phyloP scores from a whole-genome alignment of 2,329 filamentous ascomycete genomes.

The Ilyonectria destructans region DNA sequence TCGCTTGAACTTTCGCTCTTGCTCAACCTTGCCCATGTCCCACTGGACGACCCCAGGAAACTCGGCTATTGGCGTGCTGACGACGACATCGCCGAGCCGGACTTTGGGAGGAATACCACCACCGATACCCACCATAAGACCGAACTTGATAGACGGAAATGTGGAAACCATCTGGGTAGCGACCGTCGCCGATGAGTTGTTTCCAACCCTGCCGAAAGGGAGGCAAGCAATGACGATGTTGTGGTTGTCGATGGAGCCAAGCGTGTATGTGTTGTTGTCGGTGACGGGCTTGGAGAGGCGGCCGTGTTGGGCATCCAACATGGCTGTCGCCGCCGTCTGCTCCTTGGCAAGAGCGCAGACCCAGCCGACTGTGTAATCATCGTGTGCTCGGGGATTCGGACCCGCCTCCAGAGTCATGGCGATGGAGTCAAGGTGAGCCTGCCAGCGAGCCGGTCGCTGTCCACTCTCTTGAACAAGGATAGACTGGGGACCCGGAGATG shows the following conservation, averaged over 20 bases:
- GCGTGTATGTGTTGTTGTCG: slow-evolving; percentile 22
- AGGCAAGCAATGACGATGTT: neutral
- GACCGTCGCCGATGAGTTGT: neutral
- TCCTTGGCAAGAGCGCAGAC: slow-evolving; percentile 31
- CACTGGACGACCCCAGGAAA: neutral
- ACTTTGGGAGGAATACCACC: neutral
- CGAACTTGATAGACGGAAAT: neutral
- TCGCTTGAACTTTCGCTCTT: slow-evolving; percentile 5
- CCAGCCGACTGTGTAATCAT: slow-evolving; percentile 28
- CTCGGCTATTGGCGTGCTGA: neutral
- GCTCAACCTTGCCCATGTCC: neutral
- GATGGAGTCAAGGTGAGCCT: too few relatives aligned
- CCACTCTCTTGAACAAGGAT: too few relatives aligned
- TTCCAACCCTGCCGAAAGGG: neutral
- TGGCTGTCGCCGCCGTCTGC: slow-evolving; percentile 18
- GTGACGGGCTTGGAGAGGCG: neutral
- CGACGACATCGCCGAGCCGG: neutral
- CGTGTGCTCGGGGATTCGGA: too few relatives aligned
- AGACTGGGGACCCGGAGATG: too few relatives aligned
- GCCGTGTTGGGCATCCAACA: slow-evolving; percentile 15
- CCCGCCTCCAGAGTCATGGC: too few relatives aligned
- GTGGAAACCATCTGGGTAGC: neutral
- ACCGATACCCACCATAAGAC: slow-evolving; percentile 1
- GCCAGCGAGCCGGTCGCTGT: too few relatives aligned
- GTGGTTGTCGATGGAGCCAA: neutral